Base-by-base conservation (phyloP, 768 basidiomycete species). In the Auriscalpium vulgare region DNA sequence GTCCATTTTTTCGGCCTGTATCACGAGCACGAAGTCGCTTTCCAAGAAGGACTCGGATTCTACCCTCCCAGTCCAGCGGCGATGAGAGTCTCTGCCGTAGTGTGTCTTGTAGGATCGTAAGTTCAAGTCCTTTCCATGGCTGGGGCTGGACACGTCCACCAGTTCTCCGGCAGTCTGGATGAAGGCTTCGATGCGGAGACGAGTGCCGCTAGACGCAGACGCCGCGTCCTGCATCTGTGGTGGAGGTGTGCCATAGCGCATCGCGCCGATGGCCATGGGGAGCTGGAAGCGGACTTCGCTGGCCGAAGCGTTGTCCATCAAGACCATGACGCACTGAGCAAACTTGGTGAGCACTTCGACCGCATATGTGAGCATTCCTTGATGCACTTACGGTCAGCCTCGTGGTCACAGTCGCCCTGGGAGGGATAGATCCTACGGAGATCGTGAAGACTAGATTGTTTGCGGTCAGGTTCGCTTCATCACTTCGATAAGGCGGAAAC, bases 221-320 rank as follows among this genome's bases (percentile, higher is more conserved):
- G 75, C 63, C 19, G 64, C 60, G 8, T 62, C 56, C 17, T 81
- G 67, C 8, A 67, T 75, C 0, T 63, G 46, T n/a, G 80, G 77
- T 10, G 68, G 68, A 4, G 54, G 48, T 11, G 66, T 62, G 2
- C 83, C 83, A 58, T 82, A 85, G 5, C 84, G 79, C 40, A 74
- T 57, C 17, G 47, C 14, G 0, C 78, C 80, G 4, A 84, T 67
- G 47, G 69, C 62, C 59, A 74, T 69, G 0, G 84, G 81, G 13
- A 85, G 72, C 53, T 78, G 75, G n/a, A 85, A 73, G 8, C 82
- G 75, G 16, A 83, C 64, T 47, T 76, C 71, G 55, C 83, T 75
- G 17, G 58, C 56, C 23, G 73, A 64, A 8, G 75, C 80, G 55
- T 83, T 77, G 16, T 81, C 75, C 56, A 75, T 69, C 2, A 85